Base-by-base conservation (phyloP, 2,329 filamentous ascomycete genomes). In the Penicillium expansum region DNA sequence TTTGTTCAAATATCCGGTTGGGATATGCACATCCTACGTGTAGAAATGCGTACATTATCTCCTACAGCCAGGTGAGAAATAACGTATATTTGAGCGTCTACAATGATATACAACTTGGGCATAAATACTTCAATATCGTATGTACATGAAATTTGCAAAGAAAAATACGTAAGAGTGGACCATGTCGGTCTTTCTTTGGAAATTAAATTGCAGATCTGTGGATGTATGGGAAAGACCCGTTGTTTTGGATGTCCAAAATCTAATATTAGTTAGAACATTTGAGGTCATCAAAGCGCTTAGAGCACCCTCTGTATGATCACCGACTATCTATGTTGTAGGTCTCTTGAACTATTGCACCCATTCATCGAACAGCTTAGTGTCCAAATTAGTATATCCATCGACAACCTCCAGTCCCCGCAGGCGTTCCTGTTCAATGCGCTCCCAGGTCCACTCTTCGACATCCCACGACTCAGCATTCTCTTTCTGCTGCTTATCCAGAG, bases 401-500 rank as follows among this genome's bases (percentile, higher is more conserved):
- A 85, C 83, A 30, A 85, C 73, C 56, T 76, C 73, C 65, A 87
- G 60, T 0, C 85, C 85, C 41, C 82, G 74, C 48, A 79, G 56
- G 33, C 85, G 75, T 69, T 86, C 82, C 56, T 77, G 73, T 63
- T 88, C 84, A 57, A 87, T 83, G 20, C 77, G 74, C 53, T 85
- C 80, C 84, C 84, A 87, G 3, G 79, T 80, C 84, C 84, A 86
- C 30, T 79, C 76, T 4, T 76, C 74, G 6, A 64, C 63, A 22
- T 68, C 66, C 61, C 69, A 76, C 27, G 67, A 69, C 11, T 60
- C 71, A 0, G 63, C 58, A 45, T 76, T 72, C 4, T 61, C 64
- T 51, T 66, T 66, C 61, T 67, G 67, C 55, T 73, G 66, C 42
- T 68, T 63, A 38, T 72, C 69, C 35, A 76, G 58, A 22, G 60